phyloP scores from a whole-genome alignment of 1,139 yeast species.

The Nadsonia starkeyi-henricii region DNA sequence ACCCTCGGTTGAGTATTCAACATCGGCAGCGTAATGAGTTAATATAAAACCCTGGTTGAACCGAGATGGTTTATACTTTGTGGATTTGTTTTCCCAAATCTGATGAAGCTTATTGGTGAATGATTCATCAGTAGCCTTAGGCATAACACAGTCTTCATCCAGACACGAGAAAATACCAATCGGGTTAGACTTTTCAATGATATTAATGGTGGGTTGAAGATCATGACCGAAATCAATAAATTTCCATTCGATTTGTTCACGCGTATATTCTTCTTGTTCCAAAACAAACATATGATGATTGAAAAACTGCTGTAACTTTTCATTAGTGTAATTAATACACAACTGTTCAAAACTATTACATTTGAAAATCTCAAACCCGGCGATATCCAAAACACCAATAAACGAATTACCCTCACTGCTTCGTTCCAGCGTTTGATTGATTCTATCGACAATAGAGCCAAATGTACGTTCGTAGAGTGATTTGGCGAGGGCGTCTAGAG shows the following conservation, averaged over 20 bases:
- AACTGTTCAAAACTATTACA: slow-evolving; percentile 89
- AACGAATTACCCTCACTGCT: slow-evolving; percentile 35
- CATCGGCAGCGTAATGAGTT: slow-evolving; percentile 91
- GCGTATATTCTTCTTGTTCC: slow-evolving; percentile 88
- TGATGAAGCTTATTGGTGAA: slow-evolving; percentile 68
- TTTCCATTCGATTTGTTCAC: slow-evolving; percentile 93
- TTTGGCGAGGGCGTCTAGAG: slow-evolving; percentile 81
- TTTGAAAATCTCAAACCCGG: slow-evolving; percentile 93
- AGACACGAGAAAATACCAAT: slow-evolving; percentile 80
- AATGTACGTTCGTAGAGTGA: slow-evolving; percentile 76
- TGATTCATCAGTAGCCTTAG: slow-evolving; percentile 71
- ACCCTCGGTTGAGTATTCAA: slow-evolving; percentile 79
- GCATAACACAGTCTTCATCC: slow-evolving; percentile 93
- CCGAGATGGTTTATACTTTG: slow-evolving; percentile 60
- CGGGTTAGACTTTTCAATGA: slow-evolving; percentile 64
- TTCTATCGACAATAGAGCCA: slow-evolving; percentile 59
- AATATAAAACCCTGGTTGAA: slow-evolving; percentile 45
- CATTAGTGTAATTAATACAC: slow-evolving; percentile 93
- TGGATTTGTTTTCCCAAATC: slow-evolving; percentile 44
- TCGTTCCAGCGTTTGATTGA: slow-evolving; percentile 54
- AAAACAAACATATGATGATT: slow-evolving; percentile 95
- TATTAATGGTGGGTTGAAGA: slow-evolving; percentile 83
- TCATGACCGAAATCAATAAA: slow-evolving; percentile 96
- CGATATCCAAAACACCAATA: slow-evolving; percentile 91
- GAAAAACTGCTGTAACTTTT: slow-evolving; percentile 89